A percentile compares a stretch with the other conserved stretches of the same genome.
Evolutionary conservation across 1,284 basidiomycete species (phyloP).

Genomic region (Ceratobasidium sp.): DNA sequence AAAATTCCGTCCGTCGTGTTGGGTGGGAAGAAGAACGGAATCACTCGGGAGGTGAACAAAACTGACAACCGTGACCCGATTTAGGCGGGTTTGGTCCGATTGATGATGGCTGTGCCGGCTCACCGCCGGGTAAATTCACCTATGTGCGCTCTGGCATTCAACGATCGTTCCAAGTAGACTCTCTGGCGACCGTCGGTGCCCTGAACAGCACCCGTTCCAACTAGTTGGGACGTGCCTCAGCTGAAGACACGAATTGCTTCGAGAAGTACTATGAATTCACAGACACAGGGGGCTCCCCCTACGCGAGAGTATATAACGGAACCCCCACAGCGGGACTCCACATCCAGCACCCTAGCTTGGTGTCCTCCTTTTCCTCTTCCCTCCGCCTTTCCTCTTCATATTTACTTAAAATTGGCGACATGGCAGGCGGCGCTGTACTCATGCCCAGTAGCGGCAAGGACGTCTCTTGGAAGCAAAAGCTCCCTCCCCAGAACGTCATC

Average conservation of each 20-base stretch:
- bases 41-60: neutral
- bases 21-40: neutral
- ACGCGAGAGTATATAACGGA: conserved; percentile 18
- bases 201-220: neutral
- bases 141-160: neutral
- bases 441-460: conserved; percentile 39
- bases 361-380: neutral
- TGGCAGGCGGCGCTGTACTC: conserved; percentile 44
- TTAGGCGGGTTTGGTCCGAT: conserved; percentile 5
- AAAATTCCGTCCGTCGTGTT: neutral
- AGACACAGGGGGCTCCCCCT: neutral
- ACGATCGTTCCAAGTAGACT: conserved; percentile 1
- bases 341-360: conserved; percentile 30
- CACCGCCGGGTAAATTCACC: neutral
- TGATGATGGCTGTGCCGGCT: conserved; percentile 28
- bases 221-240: neutral
- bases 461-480: conserved; percentile 31
- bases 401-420: conserved; percentile 8
- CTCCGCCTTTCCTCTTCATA: neutral
- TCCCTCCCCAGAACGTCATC: conserved; percentile 37
- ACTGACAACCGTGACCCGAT: neutral
- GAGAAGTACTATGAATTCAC: conserved; percentile 12
- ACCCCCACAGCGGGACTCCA: conserved; percentile 24
- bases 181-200: conserved; percentile 12
- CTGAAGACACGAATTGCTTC: neutral